phyloP scores from a whole-genome alignment of 352 stramenopile genomes.

The Phytophthora vignae region DNA sequence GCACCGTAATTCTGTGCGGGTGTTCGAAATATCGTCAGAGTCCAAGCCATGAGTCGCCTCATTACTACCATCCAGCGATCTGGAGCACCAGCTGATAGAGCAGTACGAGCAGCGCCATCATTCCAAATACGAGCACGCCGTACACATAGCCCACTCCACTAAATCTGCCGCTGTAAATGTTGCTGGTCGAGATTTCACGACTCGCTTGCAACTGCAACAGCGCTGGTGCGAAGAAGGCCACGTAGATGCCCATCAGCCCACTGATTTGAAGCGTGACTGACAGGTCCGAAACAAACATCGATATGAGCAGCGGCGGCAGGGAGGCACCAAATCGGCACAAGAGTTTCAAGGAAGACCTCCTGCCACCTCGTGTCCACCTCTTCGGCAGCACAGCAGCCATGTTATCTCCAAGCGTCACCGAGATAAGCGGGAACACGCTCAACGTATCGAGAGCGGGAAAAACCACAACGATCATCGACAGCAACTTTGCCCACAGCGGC shows the following conservation, averaged over 20 bases:
- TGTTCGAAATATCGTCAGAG: too few species aligned
- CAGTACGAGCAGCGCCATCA: slow-evolving; percentile 65
- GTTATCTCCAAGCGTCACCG: slow-evolving; percentile 92
- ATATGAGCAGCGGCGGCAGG: slow-evolving; percentile 81
- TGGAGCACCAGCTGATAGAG: slow-evolving; percentile 69
- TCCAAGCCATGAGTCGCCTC: not conserved
- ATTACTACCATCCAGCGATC: slow-evolving; percentile 27
- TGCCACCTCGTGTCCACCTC: slow-evolving; percentile 44
- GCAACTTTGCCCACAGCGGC: slow-evolving; percentile 64
- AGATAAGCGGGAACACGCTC: slow-evolving; percentile 93
- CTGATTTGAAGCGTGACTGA: slow-evolving; percentile 89
- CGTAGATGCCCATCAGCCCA: slow-evolving; percentile 80
- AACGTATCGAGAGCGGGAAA: slow-evolving; percentile 92
- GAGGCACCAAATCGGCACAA: slow-evolving; percentile 82
- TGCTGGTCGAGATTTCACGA: slow-evolving; percentile 54
- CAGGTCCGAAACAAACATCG: slow-evolving; percentile 85
- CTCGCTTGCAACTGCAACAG: slow-evolving; percentile 69
- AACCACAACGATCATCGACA: slow-evolving; percentile 87
- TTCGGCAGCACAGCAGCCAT: slow-evolving; percentile 72
- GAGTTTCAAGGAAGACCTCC: slow-evolving; percentile 67
- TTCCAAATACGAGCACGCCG: slow-evolving; percentile 70
- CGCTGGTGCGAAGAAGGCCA: slow-evolving; percentile 83
- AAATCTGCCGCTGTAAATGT: slow-evolving; percentile 76
- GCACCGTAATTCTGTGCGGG: not conserved
- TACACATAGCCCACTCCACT: slow-evolving; percentile 66